These are phyloP conservation scores for Debaryomyces udenii DNA, from an alignment of 1,139 yeast genomes.

Conservation along the genomic window DNA sequence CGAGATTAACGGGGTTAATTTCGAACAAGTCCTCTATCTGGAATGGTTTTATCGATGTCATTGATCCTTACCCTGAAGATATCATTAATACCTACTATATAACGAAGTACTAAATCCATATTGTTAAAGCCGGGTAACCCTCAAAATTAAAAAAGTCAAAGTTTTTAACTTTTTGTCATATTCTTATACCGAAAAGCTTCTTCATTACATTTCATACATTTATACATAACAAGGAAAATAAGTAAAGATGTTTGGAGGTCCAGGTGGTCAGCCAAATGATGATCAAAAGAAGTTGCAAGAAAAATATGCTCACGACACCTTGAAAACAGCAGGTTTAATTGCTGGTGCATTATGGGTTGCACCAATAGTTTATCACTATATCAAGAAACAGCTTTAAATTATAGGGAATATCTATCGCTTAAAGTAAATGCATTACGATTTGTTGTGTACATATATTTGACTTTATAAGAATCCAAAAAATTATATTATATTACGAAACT, in stretches of 20 bases:
- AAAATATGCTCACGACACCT: slow-evolving; percentile 65
- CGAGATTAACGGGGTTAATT: slow-evolving; percentile 76
- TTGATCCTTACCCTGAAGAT: slow-evolving; percentile 22
- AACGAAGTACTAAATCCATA: too few relatives aligned
- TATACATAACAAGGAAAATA: slow-evolving; percentile 5
- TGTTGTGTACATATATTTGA: slow-evolving; percentile 9
- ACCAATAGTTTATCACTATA: slow-evolving; percentile 64
- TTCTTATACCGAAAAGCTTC: background rate
- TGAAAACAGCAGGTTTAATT: slow-evolving; percentile 66
- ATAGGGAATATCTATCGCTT: background rate
- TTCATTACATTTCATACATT: too few relatives aligned
- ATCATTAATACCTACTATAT: background rate
- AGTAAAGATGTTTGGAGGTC: slow-evolving; percentile 72
- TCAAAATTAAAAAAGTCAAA: background rate
- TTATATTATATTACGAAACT: slow-evolving; percentile 2
- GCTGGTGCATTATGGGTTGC: slow-evolving; percentile 82
- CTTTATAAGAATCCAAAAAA: slow-evolving; percentile 7
- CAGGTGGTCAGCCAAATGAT: slow-evolving; percentile 70
- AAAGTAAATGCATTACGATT: background rate
- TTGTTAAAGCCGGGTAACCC: slow-evolving; percentile 3
- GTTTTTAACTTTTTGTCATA: slow-evolving; percentile 6
- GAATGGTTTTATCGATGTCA: slow-evolving; percentile 85
- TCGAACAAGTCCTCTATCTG: slow-evolving; percentile 81
- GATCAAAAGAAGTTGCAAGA: slow-evolving; percentile 79
- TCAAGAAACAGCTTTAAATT: slow-evolving; percentile 56